These are phyloP conservation scores for Tetrahymena borealis DNA, from an alignment of 73 alveolate genomes.

Conservation along the genomic window DNA sequence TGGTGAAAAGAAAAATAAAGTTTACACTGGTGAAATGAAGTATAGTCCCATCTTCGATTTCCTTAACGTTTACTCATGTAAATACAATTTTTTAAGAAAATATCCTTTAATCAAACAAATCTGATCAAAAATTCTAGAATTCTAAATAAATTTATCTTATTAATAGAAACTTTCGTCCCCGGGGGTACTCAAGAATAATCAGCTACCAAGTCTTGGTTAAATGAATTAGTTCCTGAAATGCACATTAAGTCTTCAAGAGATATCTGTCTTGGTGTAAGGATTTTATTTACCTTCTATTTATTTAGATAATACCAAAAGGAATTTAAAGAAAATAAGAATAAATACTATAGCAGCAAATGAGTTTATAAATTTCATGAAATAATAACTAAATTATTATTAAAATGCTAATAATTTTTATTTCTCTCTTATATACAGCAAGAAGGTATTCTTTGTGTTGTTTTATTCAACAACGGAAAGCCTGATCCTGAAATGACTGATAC, in stretches of 20 bases:
- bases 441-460: slow-evolving; percentile 46
- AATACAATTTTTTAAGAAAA: too few relatives aligned
- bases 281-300: background rate
- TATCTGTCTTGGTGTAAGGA: slow-evolving; percentile 73
- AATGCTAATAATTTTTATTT: background rate
- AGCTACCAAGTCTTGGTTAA: slow-evolving; percentile 92
- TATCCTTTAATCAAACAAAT: too few relatives aligned
- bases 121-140: background rate
- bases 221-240: slow-evolving; percentile 74
- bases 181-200: slow-evolving; percentile 82
- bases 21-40: slow-evolving; percentile 84
- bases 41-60: slow-evolving; percentile 76
- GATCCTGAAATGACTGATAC: slow-evolving; percentile 3
- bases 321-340: too few relatives aligned
- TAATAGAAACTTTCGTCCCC: slow-evolving; percentile 84
- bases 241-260: slow-evolving; percentile 78
- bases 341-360: background rate
- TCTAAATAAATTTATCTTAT: background rate
- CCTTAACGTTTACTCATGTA: slow-evolving; percentile 68
- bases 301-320: background rate
- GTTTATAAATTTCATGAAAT: background rate
- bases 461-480: slow-evolving; percentile 29
- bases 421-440: slow-evolving; percentile 1
- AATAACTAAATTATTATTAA: too few relatives aligned
- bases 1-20: slow-evolving; percentile 72